Percentiles rank a stretch among this genome's conserved stretches.
phyloP scores from a whole-genome alignment of 495 filamentous ascomycete species.

The Durotheca rogersii region DNA sequence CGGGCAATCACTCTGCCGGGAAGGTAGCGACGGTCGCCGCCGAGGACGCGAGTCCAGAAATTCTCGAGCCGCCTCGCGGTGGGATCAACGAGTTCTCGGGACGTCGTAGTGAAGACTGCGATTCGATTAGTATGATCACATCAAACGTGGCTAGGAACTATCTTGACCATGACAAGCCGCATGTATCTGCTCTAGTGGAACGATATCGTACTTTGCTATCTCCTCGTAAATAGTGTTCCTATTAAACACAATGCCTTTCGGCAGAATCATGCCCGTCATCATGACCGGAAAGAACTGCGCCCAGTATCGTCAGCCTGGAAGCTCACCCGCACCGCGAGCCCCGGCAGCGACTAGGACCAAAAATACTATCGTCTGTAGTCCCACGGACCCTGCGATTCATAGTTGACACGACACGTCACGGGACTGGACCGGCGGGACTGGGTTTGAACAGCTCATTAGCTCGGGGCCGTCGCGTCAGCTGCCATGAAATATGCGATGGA shows the following conservation, averaged over 20 bases:
- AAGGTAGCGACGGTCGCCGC: constrained; percentile 48
- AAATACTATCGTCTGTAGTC: constrained; percentile 24
- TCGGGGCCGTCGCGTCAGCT: constrained; percentile 25
- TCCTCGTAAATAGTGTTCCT: constrained; percentile 44
- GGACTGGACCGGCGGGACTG: constrained; percentile 21
- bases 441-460: constrained; percentile 26
- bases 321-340: constrained; percentile 22
- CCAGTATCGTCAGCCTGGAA: constrained; percentile 29
- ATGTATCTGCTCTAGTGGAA: constrained; percentile 51
- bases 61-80: constrained; percentile 55
- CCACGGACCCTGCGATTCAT: constrained; percentile 32
- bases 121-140: constrained; percentile 19
- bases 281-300: constrained; percentile 20
- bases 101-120: constrained; percentile 55
- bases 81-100: constrained; percentile 51
- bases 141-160: constrained; percentile 20
- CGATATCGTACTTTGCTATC: constrained; percentile 48
- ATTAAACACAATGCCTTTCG: constrained; percentile 52
- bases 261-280: constrained; percentile 43
- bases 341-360: constrained; percentile 25
- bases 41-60: constrained; percentile 60
- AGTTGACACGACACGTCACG: constrained; percentile 27
- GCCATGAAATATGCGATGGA: too few species aligned
- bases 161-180: constrained; percentile 53
- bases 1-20: constrained; percentile 47